phyloP scores from a whole-genome alignment of 257 asterid genomes.

The Cynanchum wilfordii region DNA sequence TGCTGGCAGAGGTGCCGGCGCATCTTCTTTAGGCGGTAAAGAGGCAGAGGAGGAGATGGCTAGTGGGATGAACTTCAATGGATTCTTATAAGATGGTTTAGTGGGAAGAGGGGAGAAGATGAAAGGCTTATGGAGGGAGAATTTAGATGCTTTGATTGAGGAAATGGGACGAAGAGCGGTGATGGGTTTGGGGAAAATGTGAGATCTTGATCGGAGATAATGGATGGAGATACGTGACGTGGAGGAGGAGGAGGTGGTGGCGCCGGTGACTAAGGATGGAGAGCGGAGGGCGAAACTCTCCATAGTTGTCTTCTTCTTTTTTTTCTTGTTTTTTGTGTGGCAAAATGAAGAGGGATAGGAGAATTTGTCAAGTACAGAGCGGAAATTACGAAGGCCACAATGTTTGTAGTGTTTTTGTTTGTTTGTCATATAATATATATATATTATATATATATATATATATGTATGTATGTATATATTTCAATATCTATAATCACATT shows the following conservation, averaged over 20 bases:
- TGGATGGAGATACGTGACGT: constrained; percentile 31
- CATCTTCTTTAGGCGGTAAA: background rate
- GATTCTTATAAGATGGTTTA: constrained; percentile 13
- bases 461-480: too few species aligned
- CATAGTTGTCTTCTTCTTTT: constrained; percentile 25
- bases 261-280: constrained; percentile 30
- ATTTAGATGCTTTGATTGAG: constrained; percentile 14
- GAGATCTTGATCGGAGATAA: constrained; percentile 38
- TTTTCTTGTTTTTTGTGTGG: background rate
- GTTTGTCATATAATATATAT: too few species aligned
- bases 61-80: constrained; percentile 8
- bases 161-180: constrained; percentile 34
- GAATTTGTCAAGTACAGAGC: too few species aligned
- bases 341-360: background rate
- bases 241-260: constrained; percentile 28
- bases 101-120: constrained; percentile 15
- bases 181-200: constrained; percentile 20
- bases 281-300: constrained; percentile 66
- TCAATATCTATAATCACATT: too few species aligned
- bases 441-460: too few species aligned
- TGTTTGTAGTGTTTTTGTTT: too few species aligned
- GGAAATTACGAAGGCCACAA: too few species aligned
- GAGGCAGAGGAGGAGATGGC: constrained; percentile 26
- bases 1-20: constrained; percentile 22
- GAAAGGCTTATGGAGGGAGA: constrained; percentile 19